Evolutionary conservation across 176 grass and related monocot genomes (phyloP).

Genomic region (Chloris gayana): DNA sequence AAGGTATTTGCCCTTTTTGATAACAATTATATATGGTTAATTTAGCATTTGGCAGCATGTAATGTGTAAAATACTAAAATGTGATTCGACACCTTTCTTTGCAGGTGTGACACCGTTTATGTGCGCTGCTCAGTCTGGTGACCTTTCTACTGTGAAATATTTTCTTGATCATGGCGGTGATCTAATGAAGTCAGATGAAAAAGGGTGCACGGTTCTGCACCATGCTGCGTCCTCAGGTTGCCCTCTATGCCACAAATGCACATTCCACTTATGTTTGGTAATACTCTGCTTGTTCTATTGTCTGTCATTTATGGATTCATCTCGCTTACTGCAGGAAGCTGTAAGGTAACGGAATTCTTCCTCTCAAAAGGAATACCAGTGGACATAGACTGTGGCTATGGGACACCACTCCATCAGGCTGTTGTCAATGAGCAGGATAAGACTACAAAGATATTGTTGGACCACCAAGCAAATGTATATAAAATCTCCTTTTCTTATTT

Average conservation of each 20-base stretch:
- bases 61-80: too few relatives aligned
- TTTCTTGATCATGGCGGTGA: constrained; percentile 32
- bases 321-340: constrained; percentile 13
- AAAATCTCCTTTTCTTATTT: background rate
- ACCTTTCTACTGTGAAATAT: constrained; percentile 32
- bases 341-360: constrained; percentile 34
- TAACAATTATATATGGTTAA: background rate
- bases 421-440: constrained; percentile 23
- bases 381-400: constrained; percentile 34
- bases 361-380: constrained; percentile 38
- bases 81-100: background rate
- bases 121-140: constrained; percentile 8
- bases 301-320: background rate
- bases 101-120: constrained; percentile 30
- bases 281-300: background rate
- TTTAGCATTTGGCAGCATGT: background rate
- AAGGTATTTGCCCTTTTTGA: background rate
- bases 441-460: constrained; percentile 40
- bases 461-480: constrained; percentile 42
- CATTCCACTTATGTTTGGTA: background rate
- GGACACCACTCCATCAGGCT: constrained; percentile 26
- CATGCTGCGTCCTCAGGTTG: constrained; percentile 28
- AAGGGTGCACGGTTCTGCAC: constrained; percentile 31
- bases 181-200: constrained; percentile 22
- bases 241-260: background rate